These are phyloP conservation scores for Colletotrichum musicola DNA, from an alignment of 2,329 filamentous ascomycete genomes.

Conservation along the genomic window DNA sequence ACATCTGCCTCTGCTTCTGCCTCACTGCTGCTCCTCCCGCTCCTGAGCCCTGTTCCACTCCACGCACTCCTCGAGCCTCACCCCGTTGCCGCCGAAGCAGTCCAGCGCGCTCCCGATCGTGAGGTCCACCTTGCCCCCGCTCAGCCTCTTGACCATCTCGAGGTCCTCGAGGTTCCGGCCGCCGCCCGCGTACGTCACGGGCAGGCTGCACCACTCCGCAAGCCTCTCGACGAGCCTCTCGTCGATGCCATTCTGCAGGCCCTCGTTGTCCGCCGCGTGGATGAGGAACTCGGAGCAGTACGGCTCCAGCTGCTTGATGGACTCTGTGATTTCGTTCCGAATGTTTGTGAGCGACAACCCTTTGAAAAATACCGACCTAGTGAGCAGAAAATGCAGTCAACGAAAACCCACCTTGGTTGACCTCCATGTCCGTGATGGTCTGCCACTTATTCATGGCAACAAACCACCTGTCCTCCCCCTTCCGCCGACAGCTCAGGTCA, in stretches of 20 bases:
- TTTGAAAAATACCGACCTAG: too few relatives aligned
- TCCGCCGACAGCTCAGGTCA: slow-evolving; percentile 89
- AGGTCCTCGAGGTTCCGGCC: slow-evolving; percentile 85
- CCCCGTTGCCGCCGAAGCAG: slow-evolving; percentile 90
- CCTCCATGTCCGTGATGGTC: slow-evolving; percentile 95
- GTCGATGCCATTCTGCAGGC: slow-evolving; percentile 91
- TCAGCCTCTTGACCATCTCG: slow-evolving; percentile 83
- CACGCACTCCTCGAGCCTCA: slow-evolving; percentile 90
- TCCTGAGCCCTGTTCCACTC: slow-evolving; percentile 76
- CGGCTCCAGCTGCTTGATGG: slow-evolving; percentile 83
- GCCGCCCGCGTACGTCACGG: slow-evolving; percentile 97
- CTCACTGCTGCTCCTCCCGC: slow-evolving; percentile 1
- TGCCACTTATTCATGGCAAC: slow-evolving; percentile 99
- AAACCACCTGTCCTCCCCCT: slow-evolving; percentile 81
- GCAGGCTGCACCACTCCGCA: slow-evolving; percentile 88
- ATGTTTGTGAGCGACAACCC: background rate
- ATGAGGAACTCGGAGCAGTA: slow-evolving; percentile 98
- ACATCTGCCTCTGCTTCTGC: background rate
- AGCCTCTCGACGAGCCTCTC: slow-evolving; percentile 82
- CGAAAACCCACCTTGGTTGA: slow-evolving; percentile 74
- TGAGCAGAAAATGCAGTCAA: background rate
- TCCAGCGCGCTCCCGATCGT: slow-evolving; percentile 97
- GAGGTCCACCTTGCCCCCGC: slow-evolving; percentile 85
- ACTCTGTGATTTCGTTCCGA: slow-evolving; percentile 65
- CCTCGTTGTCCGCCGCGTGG: slow-evolving; percentile 97